Evolutionary conservation across 2,329 filamentous ascomycete genomes (phyloP), one percentile per base, ranked within the genome.

Genomic region (Dryadomyces quercivorus): DNA sequence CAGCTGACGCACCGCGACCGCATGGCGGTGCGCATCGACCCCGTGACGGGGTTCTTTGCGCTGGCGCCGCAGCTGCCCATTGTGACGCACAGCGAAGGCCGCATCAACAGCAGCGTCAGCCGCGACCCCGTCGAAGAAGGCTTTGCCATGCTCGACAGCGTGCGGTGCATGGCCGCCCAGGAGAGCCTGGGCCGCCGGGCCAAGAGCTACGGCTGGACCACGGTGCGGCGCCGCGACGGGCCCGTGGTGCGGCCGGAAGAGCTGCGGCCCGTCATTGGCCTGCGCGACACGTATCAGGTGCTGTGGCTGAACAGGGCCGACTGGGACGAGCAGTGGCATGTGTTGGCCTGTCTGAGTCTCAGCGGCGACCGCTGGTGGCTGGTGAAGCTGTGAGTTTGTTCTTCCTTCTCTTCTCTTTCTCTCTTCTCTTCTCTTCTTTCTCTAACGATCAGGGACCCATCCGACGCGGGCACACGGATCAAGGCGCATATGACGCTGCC

Each of bases 291-390:
- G 52, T 76, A 82, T 57, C 81, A 84, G 55, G 73, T 79, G 40
- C 72, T 82, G 16, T 86, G 90, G 70, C 83, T 94, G 59, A 80
- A 77, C 62, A 84, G 82, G 61, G 73, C 73, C 56, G 81, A 80
- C n/a, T 95, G 91, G 88, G 75, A 75, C 10, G 65, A 77, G 15
- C 72, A 78, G 52, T 95, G 88, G 87, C 80, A 84, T 58, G 70
- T 94, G 43, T 82, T 84, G 59, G 76, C 86, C 48, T 81, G 82
- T 52, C 76, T 89, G 65, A 83, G 84, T 64, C 74, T 86, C 63
- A 75, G 77, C 62, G 87, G 88, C 53, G 87, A 93, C 64, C 77
- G 77, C 58, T 95, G 88, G 87, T 91, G 85, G 82, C 71, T 91
- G 57, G 72, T 88, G 53, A 77, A 85, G 66, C 67, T 80, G 76